These are phyloP conservation scores for Penicillium sp. DNA, from an alignment of 2,329 filamentous ascomycete species.

Conservation along the genomic window DNA sequence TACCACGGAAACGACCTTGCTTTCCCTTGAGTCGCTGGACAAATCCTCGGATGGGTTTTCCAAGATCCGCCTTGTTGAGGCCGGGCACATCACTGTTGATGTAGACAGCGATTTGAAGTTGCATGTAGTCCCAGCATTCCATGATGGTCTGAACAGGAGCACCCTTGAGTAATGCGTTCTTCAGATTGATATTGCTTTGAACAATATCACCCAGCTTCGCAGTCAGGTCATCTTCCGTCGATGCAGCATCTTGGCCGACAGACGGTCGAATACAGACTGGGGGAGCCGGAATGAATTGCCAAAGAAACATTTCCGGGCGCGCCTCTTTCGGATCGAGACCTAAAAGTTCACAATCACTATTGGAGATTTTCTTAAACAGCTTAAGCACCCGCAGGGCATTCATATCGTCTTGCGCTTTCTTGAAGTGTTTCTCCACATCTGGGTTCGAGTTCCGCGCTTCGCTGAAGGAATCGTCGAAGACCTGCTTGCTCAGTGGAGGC, in stretches of 20 bases:
- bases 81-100: constrained; percentile 96
- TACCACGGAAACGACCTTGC: constrained; percentile 93
- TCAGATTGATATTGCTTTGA: constrained; percentile 83
- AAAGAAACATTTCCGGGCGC: constrained; percentile 93
- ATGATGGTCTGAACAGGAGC: constrained; percentile 85
- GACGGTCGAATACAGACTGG: constrained; percentile 93
- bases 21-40: constrained; percentile 96
- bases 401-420: constrained; percentile 90
- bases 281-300: constrained; percentile 92
- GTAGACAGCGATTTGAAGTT: constrained; percentile 94
- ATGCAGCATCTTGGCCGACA: constrained; percentile 87
- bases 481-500: constrained; percentile 73
- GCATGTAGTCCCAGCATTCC: constrained; percentile 97
- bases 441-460: constrained; percentile 72
- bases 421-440: constrained; percentile 85
- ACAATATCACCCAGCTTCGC: constrained; percentile 97
- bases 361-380: constrained; percentile 82
- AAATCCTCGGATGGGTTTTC: constrained; percentile 87
- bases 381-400: constrained; percentile 86
- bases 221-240: constrained; percentile 93
- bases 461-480: constrained; percentile 81
- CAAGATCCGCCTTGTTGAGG: constrained; percentile 80
- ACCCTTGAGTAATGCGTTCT: constrained; percentile 76
- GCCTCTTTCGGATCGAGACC: constrained; percentile 84
- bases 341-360: constrained; percentile 83